phyloP scores from a whole-genome alignment of 1,284 basidiomycete genomes.

The Fomes fomentarius region DNA sequence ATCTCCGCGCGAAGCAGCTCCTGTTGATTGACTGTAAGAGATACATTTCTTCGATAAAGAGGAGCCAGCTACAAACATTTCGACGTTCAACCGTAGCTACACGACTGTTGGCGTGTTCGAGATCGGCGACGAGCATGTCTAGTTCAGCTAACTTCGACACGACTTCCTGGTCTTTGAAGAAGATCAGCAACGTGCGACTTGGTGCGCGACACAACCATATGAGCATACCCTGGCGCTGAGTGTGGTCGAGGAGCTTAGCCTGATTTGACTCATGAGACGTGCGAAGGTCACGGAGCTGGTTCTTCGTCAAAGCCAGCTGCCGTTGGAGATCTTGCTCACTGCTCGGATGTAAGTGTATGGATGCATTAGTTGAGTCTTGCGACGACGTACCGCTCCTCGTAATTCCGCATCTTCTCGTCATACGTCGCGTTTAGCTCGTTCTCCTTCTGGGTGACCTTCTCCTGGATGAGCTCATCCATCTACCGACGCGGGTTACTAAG shows the following conservation, averaged over 20 bases:
- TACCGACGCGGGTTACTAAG: conserved; percentile 31
- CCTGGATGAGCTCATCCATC: conserved; percentile 91
- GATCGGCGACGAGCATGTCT: conserved; percentile 91
- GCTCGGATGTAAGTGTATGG: conserved; percentile 44
- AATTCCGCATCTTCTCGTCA: conserved; percentile 93
- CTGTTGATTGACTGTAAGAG: conserved; percentile 41
- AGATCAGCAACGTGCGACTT: not conserved
- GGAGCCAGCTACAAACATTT: conserved; percentile 62
- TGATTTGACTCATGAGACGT: conserved; percentile 91
- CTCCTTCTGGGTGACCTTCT: conserved; percentile 88
- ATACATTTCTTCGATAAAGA: not conserved
- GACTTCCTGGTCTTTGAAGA: conserved; percentile 81
- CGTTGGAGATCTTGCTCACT: conserved; percentile 92
- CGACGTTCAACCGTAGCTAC: conserved; percentile 91
- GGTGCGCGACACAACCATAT: not conserved
- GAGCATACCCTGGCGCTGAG: conserved; percentile 77
- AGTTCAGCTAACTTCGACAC: conserved; percentile 87
- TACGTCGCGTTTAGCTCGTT: conserved; percentile 96
- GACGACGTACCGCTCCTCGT: conserved; percentile 80
- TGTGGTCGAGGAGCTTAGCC: conserved; percentile 88
- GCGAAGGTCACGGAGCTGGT: conserved; percentile 88
- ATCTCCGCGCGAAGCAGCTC: conserved; percentile 93
- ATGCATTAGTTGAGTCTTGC: not conserved
- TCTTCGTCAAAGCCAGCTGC: conserved; percentile 83
- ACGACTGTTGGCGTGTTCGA: conserved; percentile 91